Conservation (phyloP, 2,329 filamentous ascomycete species). For the Talaromyces funiculosus region DNA sequence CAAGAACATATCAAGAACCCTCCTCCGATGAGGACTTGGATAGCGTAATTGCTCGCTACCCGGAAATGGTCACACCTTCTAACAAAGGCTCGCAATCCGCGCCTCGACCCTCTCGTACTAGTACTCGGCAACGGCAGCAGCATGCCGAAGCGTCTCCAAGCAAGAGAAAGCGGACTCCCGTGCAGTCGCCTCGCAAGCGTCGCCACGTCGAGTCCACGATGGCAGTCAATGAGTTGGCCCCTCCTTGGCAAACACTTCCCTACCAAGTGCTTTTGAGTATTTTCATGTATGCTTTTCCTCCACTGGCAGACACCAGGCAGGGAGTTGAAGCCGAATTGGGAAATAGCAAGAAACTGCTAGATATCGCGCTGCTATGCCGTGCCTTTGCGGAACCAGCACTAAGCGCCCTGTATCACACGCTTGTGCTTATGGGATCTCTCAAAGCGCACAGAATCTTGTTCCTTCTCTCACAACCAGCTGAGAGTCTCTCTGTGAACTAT, state of each 20-base stretch:
- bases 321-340: slow-evolving; percentile 22
- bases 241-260: slow-evolving; percentile 57
- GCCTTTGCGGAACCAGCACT: slow-evolving; percentile 67
- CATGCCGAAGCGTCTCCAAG: slow-evolving; percentile 11
- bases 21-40: slow-evolving; percentile 27
- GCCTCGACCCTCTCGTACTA: slow-evolving; percentile 1
- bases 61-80: slow-evolving; percentile 12
- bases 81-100: slow-evolving; percentile 6
- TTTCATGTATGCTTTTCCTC: slow-evolving; percentile 61
- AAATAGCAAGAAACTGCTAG: slow-evolving; percentile 55
- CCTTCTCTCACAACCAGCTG: slow-evolving; percentile 52
- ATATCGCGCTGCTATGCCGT: slow-evolving; percentile 57
- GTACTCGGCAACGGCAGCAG: slow-evolving; percentile 1
- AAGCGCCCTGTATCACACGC: slow-evolving; percentile 64
- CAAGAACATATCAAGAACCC: slow-evolving; percentile 30
- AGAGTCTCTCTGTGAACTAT: slow-evolving; percentile 56
- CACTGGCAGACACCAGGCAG: slow-evolving; percentile 43
- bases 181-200: slow-evolving; percentile 14
- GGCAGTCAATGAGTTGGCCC: slow-evolving; percentile 35
- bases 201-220: slow-evolving; percentile 12
- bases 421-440: slow-evolving; percentile 54
- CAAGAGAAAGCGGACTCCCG: slow-evolving; percentile 18
- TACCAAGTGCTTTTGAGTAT: slow-evolving; percentile 66
- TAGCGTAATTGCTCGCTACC: slow-evolving; percentile 12
- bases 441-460: slow-evolving; percentile 46